Base-by-base conservation (phyloP, 441 rosid species). In the Mallotus repandus region DNA sequence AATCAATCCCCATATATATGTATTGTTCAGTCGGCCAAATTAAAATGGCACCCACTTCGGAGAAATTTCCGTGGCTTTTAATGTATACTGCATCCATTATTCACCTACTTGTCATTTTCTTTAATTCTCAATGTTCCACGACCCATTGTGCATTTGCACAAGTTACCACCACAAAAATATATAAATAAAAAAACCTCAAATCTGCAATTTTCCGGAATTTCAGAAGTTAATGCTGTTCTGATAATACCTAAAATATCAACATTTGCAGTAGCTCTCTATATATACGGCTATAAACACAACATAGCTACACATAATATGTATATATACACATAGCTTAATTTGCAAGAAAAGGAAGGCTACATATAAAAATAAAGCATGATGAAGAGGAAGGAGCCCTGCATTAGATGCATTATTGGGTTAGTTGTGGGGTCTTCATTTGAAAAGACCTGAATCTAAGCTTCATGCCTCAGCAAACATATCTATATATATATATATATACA, bases 21-120 rank as follows among this genome's bases (percentile, higher is more conserved):
- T 45, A 45, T 10, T 14, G 50, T 56, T 2, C 35, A 63, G 78
- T 81, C 74, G n/a, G 13, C 22, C 19, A 10, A 2, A 41, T 5
- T 43, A 43, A 7, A 45, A 45, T 45, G 49, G 49, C 12, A 45
- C 68, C 71, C 52, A 15, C 65, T 5, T 15, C 65, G 66, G 52
- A 65, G 41, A 19, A 43, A 66, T 50, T 67, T 21, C 18, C 25
- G 55, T 66, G 59, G 67, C 38, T 18, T 19, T 25, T 66, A 55
- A 55, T 35, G 49, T 10, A 45, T 8, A 45, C 13, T 7, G 49
- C 49, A 45, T 19, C 48, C 57, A 46, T 68, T 38, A 77, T 77
- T 68, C 12, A 12, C 43, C 12, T 32, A 29, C 0, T 9, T 65
- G 75, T 75, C 81, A 48, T 68, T 75, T 72, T 78, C 75, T 48